Base-by-base conservation (phyloP, 805 yeast genomes). In the Monosporozyma solicola region DNA sequence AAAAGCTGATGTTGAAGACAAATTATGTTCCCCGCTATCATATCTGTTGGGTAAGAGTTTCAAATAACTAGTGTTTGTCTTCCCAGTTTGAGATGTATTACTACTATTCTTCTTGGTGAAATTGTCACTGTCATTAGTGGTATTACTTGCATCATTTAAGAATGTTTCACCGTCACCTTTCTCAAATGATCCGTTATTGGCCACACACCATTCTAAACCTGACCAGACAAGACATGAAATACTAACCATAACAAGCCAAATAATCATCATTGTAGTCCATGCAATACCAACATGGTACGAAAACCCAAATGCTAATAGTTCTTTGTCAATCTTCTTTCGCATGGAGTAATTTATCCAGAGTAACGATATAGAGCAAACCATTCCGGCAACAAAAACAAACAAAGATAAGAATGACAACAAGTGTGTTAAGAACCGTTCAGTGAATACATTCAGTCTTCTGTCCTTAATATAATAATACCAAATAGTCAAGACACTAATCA, bases 131-230 rank as follows among this genome's bases (percentile, higher is more conserved):
- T 11, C 27, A 9, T 20, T n/a, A 29, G 5, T 22, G 3, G 6
- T 41, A 22, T 41, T 41, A 41, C 13, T 15, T 20, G 44, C 8
- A 15, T 43, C 41, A 51, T 25, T 37, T 22, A 49, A 13, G 22
- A 44, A 43, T 15, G 53, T 35, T 29, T 29, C 53, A 24, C 35
- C 45, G n/a, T 35, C 46, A 27, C 35, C 39, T 13, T 24, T 32
- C 4, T 45, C 48, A 2, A 24, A 15, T 24, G 29, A 47, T 16
- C 52, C 51, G 15, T 41, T 51, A 44, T 56, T 60, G 5, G 61
- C 48, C 7, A 67, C 52, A 55, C 71, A 67, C 71, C 71, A 67
- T 56, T 65, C 71, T 9, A 66, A 50, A 39, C 71, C 71, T 5
- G 68, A 59, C 70, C 71, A 67, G 3, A 62, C 59, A 7, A 64